Base-by-base conservation (phyloP, 2,329 filamentous ascomycete species). In the Monosporascus sp. region DNA sequence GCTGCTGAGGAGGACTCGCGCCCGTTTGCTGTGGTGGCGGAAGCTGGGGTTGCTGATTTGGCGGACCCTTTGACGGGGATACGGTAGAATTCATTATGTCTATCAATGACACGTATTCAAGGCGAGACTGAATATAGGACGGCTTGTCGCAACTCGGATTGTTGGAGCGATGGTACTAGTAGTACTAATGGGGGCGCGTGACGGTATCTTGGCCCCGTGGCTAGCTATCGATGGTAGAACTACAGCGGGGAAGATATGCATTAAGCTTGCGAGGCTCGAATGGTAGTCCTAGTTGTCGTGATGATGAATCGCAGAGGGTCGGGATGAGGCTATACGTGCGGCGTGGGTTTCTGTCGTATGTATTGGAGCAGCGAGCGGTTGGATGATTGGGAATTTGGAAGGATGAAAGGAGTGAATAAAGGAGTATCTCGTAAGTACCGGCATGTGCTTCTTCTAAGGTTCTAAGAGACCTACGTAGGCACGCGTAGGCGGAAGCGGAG, bases 61-160 rank as follows among this genome's bases (percentile, higher is more conserved):
- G 37, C 35, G 55, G 50, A 53, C 61, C 60, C 58, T 65, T 67
- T 20, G 64, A 64, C 37, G 63, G 61, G 38, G 65, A 65, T 54
- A 59, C 57, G 50, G 65, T 59, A 55, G 66, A 68, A 61, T 64
- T 65, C 66, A 69, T 69, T 51, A 54, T 65, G 60, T 62, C n/a
- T 46, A 9, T 22, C 54, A 59, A 64, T 64, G 65, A 64, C 65
- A 63, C 65, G 66, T 65, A 56, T 55, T 61, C 55, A 53, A 60
- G 55, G 53, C 55, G 57, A 57, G 58, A 58, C 58, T 52, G 58
- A 20, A 40, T 20, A 35, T 38, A n/a, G 5, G 26, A n/a, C 16
- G 24, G 24, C 43, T 19, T 3, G 43, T 46, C 43, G 43, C 43
- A 19, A 31, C 43, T 27, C 22, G 43, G 20, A 19, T 9, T 19